These are phyloP conservation scores for Pseudisothecium myosuroides DNA, from an alignment of 225 moss, liverwort and hornwort species.

Conservation along the genomic window DNA sequence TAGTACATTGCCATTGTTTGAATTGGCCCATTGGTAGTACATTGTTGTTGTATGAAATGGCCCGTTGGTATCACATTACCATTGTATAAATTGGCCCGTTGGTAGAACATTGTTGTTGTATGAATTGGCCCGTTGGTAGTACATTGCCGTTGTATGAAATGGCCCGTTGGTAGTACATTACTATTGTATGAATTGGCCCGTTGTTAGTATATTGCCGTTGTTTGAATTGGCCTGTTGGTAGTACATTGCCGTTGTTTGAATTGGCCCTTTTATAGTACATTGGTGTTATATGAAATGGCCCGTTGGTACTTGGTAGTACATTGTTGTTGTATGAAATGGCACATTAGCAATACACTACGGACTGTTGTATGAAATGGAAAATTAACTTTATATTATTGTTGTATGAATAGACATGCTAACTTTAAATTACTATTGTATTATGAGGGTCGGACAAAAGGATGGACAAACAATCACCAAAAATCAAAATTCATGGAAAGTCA, in stretches of 20 bases:
- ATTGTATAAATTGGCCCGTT: neutral
- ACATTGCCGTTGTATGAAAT: accelerated
- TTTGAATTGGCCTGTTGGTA: neutral
- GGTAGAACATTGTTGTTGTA: neutral
- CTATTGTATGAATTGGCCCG: no score
- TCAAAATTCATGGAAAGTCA: neutral
- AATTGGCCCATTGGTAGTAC: no score
- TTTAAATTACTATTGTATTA: neutral
- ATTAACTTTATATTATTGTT: no score
- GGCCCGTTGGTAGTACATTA: no score
- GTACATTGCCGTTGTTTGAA: neutral
- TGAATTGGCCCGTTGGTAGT: accelerated
- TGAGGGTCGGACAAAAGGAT: no score
- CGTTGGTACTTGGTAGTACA: accelerated
- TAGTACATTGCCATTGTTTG: no score
- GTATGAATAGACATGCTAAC: neutral
- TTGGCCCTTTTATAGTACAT: no score
- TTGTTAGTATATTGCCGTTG: neutral
- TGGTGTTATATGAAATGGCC: accelerated
- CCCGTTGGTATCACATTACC: neutral
- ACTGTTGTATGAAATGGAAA: no score
- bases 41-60: neutral
- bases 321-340: accelerated
- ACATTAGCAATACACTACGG: no score
- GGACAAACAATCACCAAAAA: neutral